phyloP scores from a whole-genome alignment of 2,329 filamentous ascomycete species.

The Talaromyces sp. region DNA sequence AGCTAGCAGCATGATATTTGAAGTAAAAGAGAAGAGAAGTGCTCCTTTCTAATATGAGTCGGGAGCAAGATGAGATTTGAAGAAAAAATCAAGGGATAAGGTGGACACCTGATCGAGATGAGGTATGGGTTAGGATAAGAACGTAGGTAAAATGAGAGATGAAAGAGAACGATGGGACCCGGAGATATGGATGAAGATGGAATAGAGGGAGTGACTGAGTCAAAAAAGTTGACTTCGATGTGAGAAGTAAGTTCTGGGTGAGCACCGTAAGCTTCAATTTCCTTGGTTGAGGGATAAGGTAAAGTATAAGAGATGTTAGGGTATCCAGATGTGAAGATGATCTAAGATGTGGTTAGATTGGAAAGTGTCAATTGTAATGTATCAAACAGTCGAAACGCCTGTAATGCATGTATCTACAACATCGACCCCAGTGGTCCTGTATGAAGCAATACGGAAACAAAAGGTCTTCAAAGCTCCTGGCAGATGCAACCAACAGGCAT shows the following conservation, averaged over 20 bases:
- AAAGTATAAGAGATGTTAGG: background rate
- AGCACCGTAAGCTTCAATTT: background rate
- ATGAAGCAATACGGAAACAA: slow-evolving; percentile 17
- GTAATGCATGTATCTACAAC: slow-evolving; percentile 20
- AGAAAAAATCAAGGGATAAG: background rate
- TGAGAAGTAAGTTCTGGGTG: background rate
- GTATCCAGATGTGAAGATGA: background rate
- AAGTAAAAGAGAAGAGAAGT: background rate
- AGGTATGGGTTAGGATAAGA: slow-evolving; percentile 7
- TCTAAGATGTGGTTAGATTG: background rate
- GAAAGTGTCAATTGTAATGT: slow-evolving; percentile 11
- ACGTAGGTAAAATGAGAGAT: background rate
- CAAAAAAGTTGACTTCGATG: background rate
- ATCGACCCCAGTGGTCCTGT: slow-evolving; percentile 15
- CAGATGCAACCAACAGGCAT: slow-evolving; percentile 15
- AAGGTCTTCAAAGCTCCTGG: slow-evolving; percentile 16
- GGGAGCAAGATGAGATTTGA: background rate
- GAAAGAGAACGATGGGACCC: background rate
- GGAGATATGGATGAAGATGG: background rate
- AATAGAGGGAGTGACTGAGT: background rate
- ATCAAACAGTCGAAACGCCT: slow-evolving; percentile 18
- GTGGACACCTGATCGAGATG: background rate
- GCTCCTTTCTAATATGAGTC: background rate
- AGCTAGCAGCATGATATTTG: background rate
- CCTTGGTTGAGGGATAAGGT: background rate